phyloP scores from a whole-genome alignment of 2,329 filamentous ascomycete genomes.

The Fusarium cicatricum region DNA sequence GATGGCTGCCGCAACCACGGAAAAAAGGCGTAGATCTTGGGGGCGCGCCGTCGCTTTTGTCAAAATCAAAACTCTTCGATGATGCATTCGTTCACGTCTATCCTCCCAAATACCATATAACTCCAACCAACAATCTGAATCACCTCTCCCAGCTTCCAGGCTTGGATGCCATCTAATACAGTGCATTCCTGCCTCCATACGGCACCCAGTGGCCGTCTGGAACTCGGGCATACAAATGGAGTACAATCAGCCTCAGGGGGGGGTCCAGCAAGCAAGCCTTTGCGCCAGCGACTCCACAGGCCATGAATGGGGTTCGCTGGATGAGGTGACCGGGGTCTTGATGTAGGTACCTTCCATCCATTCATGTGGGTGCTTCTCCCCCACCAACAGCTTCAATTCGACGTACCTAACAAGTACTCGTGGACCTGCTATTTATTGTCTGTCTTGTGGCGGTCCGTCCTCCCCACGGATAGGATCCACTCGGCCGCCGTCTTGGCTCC shows the following conservation, averaged over 20 bases:
- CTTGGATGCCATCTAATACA: slow-evolving; percentile 5
- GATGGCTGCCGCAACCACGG: slow-evolving; percentile 15
- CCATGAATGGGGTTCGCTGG: slow-evolving; percentile 12
- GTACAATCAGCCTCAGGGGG: slow-evolving; percentile 32
- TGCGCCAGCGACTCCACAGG: slow-evolving; percentile 24
- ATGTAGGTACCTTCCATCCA: slow-evolving; percentile 1
- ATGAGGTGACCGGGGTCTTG: slow-evolving; percentile 1
- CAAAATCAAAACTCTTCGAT: slow-evolving; percentile 18
- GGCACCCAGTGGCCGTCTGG: not conserved
- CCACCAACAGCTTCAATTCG: slow-evolving; percentile 21
- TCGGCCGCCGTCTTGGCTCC: slow-evolving; percentile 25
- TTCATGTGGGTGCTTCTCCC: slow-evolving; percentile 19
- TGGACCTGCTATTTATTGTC: slow-evolving; percentile 19
- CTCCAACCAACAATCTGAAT: slow-evolving; percentile 7
- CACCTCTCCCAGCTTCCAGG: slow-evolving; percentile 3
- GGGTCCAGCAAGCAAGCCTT: slow-evolving; percentile 25
- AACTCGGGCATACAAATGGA: too few relatives aligned
- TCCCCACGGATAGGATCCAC: slow-evolving; percentile 28
- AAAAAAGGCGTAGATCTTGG: slow-evolving; percentile 24
- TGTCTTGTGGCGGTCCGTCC: slow-evolving; percentile 14
- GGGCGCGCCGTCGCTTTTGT: slow-evolving; percentile 17
- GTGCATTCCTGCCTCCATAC: slow-evolving; percentile 1
- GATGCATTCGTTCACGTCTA: slow-evolving; percentile 21
- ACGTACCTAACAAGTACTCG: too few relatives aligned
- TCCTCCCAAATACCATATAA: not conserved